Conservation (phyloP, 2,329 filamentous ascomycete species). For the Pseudocercospora ulei region DNA sequence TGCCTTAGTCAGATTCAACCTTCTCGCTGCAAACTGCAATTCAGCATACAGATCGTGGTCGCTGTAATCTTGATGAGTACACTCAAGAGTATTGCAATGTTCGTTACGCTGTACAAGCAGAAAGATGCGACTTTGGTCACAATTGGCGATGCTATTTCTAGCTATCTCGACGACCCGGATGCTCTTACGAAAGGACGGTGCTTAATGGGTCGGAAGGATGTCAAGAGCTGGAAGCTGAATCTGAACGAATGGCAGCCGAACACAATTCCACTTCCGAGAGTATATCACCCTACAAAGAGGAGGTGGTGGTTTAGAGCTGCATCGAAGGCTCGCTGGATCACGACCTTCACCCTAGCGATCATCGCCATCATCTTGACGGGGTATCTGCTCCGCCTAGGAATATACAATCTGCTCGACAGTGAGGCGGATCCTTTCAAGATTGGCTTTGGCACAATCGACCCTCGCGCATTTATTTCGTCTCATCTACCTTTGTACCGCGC, state of each 20-base stretch:
- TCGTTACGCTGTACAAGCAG: conserved; percentile 11
- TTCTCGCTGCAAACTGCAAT: conserved; percentile 16
- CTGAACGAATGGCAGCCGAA: conserved; percentile 7
- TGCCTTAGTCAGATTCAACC: conserved; percentile 12
- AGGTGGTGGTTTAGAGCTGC: conserved; percentile 12
- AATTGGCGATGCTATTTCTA: conserved; percentile 23
- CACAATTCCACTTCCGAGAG: conserved; percentile 8
- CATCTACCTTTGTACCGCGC: neutral
- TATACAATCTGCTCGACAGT: neutral
- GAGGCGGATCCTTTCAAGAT: conserved; percentile 7
- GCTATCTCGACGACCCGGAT: conserved; percentile 19
- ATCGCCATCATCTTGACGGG: conserved; percentile 5
- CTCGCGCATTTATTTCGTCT: conserved; percentile 4
- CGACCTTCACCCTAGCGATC: conserved; percentile 9
- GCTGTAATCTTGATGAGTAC: conserved; percentile 16
- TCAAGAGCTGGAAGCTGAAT: conserved; percentile 10
- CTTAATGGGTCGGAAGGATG: conserved; percentile 16
- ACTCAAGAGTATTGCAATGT: conserved; percentile 17
- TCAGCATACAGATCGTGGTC: conserved; percentile 15
- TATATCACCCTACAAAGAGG: neutral
- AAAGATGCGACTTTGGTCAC: conserved; percentile 18
- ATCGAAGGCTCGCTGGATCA: conserved; percentile 10
- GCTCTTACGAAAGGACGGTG: conserved; percentile 18
- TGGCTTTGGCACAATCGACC: conserved; percentile 13
- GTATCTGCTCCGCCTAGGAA: conserved; percentile 6